Percentiles rank a stretch among this genome's conserved stretches.
These are phyloP conservation scores for Psidium friedrichsthalianum DNA, from an alignment of 345 rosid species.

Conservation along the genomic window DNA sequence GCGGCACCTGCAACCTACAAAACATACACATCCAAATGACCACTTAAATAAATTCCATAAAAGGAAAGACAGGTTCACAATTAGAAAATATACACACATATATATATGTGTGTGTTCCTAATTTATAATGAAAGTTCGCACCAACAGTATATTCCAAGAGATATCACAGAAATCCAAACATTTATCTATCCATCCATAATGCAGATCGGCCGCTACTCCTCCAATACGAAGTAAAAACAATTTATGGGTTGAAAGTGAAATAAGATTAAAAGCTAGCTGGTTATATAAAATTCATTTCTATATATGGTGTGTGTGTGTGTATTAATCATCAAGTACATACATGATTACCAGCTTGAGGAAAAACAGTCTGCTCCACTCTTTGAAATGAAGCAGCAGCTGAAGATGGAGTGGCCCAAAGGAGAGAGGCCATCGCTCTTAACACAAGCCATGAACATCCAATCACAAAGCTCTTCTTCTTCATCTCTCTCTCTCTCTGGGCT, in stretches of 20 bases:
- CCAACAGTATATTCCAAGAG: background rate
- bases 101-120: background rate
- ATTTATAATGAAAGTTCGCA: background rate
- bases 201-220: too few species aligned
- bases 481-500: background rate
- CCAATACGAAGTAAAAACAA: background rate
- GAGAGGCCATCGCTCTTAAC: background rate
- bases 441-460: background rate
- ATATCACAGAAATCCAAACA: too few species aligned
- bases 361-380: background rate
- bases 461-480: background rate
- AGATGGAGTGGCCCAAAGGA: background rate
- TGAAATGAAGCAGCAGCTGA: background rate
- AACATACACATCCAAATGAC: background rate
- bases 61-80: background rate
- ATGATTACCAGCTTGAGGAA: background rate
- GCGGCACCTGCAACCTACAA: background rate
- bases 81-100: background rate
- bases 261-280: background rate
- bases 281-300: background rate
- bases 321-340: background rate
- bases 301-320: background rate
- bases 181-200: too few species aligned
- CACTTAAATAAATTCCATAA: background rate
- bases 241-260: background rate